Evolutionary conservation across 441 rosid genomes (phyloP).

Genomic region (Pelargonium fulgidum): DNA sequence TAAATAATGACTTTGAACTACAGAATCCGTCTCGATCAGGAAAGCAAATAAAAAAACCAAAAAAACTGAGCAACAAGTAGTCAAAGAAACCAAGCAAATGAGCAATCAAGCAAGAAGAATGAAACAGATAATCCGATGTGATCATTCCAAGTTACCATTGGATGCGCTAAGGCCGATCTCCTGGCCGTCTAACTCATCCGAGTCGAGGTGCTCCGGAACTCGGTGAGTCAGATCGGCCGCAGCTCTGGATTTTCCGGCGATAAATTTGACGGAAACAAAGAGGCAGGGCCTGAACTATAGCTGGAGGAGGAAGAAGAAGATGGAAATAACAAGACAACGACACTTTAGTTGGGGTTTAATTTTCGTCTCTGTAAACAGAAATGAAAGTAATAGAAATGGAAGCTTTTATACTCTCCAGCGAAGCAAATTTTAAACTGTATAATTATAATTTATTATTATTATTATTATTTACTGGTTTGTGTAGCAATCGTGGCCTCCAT

Average conservation of each 20-base stretch:
- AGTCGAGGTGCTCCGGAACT: constrained; percentile 20
- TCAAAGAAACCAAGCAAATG: constrained; percentile 18
- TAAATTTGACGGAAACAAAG: constrained; percentile 8
- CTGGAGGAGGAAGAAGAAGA: constrained; percentile 17
- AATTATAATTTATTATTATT: not conserved
- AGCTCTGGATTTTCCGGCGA: constrained; percentile 15
- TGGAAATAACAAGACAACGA: constrained; percentile 14
- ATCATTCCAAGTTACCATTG: constrained; percentile 35
- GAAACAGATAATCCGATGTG: constrained; percentile 6
- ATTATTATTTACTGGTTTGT: constrained; percentile 16
- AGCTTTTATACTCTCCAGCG: constrained; percentile 2
- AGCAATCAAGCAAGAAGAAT: not conserved
- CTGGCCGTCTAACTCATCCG: constrained; percentile 37
- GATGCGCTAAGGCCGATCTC: constrained; percentile 36
- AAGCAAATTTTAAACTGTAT: not conserved
- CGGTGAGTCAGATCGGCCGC: constrained; percentile 46
- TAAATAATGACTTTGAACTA: not conserved
- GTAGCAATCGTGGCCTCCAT: not conserved
- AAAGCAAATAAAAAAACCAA: not conserved
- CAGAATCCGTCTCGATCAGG: not conserved
- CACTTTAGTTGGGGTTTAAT: constrained; percentile 17
- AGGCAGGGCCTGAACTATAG: constrained; percentile 19
- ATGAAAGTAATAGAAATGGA: not conserved
- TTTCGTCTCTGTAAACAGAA: not conserved
- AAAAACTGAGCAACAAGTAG: constrained; percentile 21